Evolutionary conservation across 148 eudicot genomes (phyloP), one percentile per base, ranked within the genome.

Genomic region (Rhododendron mucronatum): DNA sequence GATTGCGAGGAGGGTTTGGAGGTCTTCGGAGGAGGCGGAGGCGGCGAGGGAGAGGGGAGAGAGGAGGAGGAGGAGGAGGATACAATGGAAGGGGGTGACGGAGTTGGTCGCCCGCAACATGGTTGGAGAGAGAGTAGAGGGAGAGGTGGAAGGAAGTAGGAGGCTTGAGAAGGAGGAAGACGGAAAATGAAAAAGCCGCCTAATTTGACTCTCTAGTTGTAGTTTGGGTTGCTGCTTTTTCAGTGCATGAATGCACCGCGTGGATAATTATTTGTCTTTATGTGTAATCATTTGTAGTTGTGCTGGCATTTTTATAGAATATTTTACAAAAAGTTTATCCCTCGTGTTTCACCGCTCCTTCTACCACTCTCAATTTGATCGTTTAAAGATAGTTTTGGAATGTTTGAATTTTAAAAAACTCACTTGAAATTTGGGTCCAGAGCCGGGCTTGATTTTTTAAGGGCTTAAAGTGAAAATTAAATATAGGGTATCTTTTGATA

Each of bases 1-100:
- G 76, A 93, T 79, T 69, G 67, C 45, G 13, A 91, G 89, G 14
- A 93, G 92, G 71, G 84, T 74, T 51, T 89, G 81, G 39, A 87
- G 89, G 4, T 90, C 88, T 74, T 88, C 88, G 80, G 90, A 59
- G 35, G 21, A 20, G 67, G 67, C 30, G 65, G 10, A 0, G 80
- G 21, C 2, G 41, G 28, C 1, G 61, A n/a, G 50, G 65, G 15
- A 61, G 86, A 84, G 65, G 23, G 45, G 48, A n/a, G 4, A 15
- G 30, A 83, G 61, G 7, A 77, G 3, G 30, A 26, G 21, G 85
- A 84, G 28, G 12, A 50, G 30, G 30, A 30, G 55, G 55, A 50
- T 10, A 8, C 30, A 20, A 47, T 10, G 65, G 23, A 48, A 12
- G 65, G 0, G 3, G 2, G 10, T 28, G 7, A 1, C 1, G 21